Percentiles rank a stretch among this genome's conserved stretches.
phyloP scores from a whole-genome alignment of 306 rosid species.

The Quercus agrifolia region DNA sequence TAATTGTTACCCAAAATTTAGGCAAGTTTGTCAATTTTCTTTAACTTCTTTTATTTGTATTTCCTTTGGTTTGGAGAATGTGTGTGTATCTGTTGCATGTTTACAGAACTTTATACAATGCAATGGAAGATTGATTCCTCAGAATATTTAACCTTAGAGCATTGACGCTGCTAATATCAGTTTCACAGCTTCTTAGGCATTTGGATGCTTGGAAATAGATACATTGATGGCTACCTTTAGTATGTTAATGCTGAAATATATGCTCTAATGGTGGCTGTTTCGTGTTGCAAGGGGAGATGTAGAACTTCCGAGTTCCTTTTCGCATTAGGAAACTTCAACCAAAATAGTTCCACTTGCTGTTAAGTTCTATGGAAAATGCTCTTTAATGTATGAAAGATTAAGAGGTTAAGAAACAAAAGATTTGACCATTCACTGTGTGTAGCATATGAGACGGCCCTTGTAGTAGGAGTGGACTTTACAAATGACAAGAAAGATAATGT shows the following conservation, averaged over 20 bases:
- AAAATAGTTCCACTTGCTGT: background rate
- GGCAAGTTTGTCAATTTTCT: background rate
- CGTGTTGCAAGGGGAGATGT: background rate
- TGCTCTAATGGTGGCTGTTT: background rate
- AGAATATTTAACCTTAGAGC: background rate
- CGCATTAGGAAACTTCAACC: no score
- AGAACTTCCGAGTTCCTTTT: background rate
- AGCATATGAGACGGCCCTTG: no score
- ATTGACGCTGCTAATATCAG: background rate
- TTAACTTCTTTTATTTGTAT: background rate
- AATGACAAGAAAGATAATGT: no score
- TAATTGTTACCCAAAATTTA: slow-evolving; percentile 7
- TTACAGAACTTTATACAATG: background rate
- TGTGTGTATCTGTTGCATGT: background rate
- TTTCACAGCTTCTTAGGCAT: background rate
- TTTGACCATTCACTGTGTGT: no score
- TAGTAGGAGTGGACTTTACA: no score
- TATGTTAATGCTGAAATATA: background rate
- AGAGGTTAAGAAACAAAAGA: no score
- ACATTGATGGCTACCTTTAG: background rate
- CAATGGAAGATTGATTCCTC: background rate
- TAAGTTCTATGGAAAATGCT: background rate
- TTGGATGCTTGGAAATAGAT: background rate
- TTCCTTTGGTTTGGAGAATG: background rate
- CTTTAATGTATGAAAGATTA: no score